Base-by-base conservation (phyloP, 2,329 filamentous ascomycete species). In the Calonectria hawksworthii region DNA sequence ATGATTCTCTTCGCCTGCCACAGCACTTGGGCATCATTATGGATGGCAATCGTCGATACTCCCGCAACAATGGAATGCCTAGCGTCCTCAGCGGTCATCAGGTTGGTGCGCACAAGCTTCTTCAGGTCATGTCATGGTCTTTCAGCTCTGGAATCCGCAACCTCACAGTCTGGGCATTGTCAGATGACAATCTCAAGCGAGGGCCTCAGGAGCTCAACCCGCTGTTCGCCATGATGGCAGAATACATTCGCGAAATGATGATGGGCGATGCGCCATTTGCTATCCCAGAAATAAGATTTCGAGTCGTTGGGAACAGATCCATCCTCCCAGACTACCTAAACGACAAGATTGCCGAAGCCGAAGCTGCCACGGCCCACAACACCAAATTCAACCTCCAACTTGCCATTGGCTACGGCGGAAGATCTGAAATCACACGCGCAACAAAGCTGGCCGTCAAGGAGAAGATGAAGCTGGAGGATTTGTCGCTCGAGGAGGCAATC, bases 21-120 rank as follows among this genome's bases (percentile, higher is more conserved):
- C 50, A 50, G 36, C 70, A 72, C 18, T 51, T 72, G 50, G 70
- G 70, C n/a, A 63, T 68, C 2, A 72, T 72, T n/a, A 72, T 72
- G 70, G 70, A 72, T 26, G 70, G 70, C 1, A 72, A 72, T 64
- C 70, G 70, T 38, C 70, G 70, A 28, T 72, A 67, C 30, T 72
- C 70, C 13, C 50, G 51, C n/a, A 36, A 50, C n/a, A 72, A 16
- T n/a, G 70, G 70, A 14, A n/a, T 72, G 5, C n/a, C 5, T 0
- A 72, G 51, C n/a, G 63, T 61, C 26, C 38, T 72, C 30, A 50
- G 32, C 18, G 70, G 70, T 8, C 70, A 72, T 28, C 50, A 72
- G n/a, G 70, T 51, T 16, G 70, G 70, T 7, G 70, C 70, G 3
- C 51, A 72, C n/a, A 72, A 72, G 26, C 63, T 72, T 18, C 61